Conservation (phyloP, 2,329 filamentous ascomycete genomes). For the Scedosporium boydii region DNA sequence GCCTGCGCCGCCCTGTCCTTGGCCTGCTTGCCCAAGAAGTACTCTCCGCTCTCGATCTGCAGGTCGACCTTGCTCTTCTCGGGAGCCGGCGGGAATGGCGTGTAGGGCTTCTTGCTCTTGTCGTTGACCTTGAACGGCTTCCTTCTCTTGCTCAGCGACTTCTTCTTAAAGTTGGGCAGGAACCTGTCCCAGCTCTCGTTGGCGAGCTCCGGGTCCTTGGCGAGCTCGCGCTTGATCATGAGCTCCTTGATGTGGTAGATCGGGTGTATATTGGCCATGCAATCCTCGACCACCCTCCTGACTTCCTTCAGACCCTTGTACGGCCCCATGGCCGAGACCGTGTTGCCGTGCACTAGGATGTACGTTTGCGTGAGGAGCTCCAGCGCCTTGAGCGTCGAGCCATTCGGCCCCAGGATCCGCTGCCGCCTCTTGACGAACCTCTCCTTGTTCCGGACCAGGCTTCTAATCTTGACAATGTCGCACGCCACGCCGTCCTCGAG, state of each 20-base stretch:
- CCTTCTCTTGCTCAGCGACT: slow-evolving; percentile 73
- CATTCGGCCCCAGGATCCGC: slow-evolving; percentile 82
- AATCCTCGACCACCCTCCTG: slow-evolving; percentile 81
- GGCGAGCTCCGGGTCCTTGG: slow-evolving; percentile 77
- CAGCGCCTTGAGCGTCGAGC: slow-evolving; percentile 86
- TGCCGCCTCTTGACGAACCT: slow-evolving; percentile 92
- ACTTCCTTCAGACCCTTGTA: slow-evolving; percentile 93
- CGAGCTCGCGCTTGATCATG: slow-evolving; percentile 88
- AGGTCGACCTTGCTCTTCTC: slow-evolving; percentile 99
- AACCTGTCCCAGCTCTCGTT: slow-evolving; percentile 94
- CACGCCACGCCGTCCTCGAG: slow-evolving; percentile 84
- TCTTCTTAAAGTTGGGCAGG: slow-evolving; percentile 93
- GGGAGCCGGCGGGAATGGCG: slow-evolving; percentile 89
- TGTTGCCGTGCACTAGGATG: slow-evolving; percentile 93
- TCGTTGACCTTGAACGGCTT: slow-evolving; percentile 80
- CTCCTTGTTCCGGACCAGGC: slow-evolving; percentile 84
- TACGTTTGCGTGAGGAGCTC: slow-evolving; percentile 88
- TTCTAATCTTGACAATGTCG: slow-evolving; percentile 94
- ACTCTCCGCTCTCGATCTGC: slow-evolving; percentile 97
- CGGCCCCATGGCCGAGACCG: slow-evolving; percentile 81
- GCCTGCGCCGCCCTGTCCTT: slow-evolving; percentile 77
- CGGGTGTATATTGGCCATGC: slow-evolving; percentile 94
- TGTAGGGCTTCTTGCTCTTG: slow-evolving; percentile 91
- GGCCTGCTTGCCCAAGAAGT: slow-evolving; percentile 86
- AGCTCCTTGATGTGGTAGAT: slow-evolving; percentile 73